phyloP scores from a whole-genome alignment of 345 rosid genomes.

The Salix dunnii region DNA sequence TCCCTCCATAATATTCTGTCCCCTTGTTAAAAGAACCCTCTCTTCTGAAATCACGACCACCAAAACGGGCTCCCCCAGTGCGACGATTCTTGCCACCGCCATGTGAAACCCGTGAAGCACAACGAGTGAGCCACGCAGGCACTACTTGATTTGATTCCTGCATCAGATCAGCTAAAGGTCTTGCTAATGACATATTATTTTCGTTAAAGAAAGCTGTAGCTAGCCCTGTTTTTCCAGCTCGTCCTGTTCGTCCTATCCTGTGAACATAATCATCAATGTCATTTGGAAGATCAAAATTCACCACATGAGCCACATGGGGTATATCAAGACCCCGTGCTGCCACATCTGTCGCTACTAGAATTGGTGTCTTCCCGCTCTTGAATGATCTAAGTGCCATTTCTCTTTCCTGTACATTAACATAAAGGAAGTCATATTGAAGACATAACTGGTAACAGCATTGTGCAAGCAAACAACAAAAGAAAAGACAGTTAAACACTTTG shows the following conservation, averaged over 20 bases:
- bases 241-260: slow-evolving; percentile 93
- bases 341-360: slow-evolving; percentile 95
- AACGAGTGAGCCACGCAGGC: slow-evolving; percentile 30
- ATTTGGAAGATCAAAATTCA: slow-evolving; percentile 93
- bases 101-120: slow-evolving; percentile 16
- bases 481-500: background rate
- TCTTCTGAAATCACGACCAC: slow-evolving; percentile 28
- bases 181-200: slow-evolving; percentile 23
- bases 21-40: slow-evolving; percentile 18
- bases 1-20: slow-evolving; percentile 23
- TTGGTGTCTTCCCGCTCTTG: slow-evolving; percentile 89
- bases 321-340: slow-evolving; percentile 97
- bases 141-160: slow-evolving; percentile 35
- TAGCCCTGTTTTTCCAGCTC: slow-evolving; percentile 89
- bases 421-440: background rate
- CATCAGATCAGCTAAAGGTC: slow-evolving; percentile 28
- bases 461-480: background rate
- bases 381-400: slow-evolving; percentile 83
- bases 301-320: slow-evolving; percentile 93
- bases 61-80: slow-evolving; percentile 23
- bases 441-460: background rate
- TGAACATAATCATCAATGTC: slow-evolving; percentile 98
- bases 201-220: slow-evolving; percentile 47
- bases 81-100: slow-evolving; percentile 26
- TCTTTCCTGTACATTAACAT: slow-evolving; percentile 63